phyloP scores from a whole-genome alignment of 176 grass and related monocot genomes.

The bread wheat (Triticum aestivum) region DNA sequence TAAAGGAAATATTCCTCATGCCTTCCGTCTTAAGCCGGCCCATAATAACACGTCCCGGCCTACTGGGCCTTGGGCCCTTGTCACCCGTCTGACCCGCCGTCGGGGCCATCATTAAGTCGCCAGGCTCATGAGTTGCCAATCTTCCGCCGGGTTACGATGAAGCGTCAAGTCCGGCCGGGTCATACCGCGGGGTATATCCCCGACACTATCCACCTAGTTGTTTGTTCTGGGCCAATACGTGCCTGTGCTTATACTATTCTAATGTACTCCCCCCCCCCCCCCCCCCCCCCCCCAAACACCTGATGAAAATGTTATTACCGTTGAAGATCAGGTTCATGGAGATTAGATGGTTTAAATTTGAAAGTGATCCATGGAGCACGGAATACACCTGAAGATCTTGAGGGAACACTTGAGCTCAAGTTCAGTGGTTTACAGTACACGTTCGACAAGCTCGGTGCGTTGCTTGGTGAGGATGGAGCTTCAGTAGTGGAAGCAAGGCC shows the following conservation, averaged over 20 bases:
- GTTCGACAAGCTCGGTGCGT: conserved; percentile 46
- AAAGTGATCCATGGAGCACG: conserved; percentile 59
- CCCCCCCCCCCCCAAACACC: too few relatives aligned
- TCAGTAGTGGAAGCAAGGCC: conserved; percentile 68
- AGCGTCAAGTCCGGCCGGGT: too few relatives aligned
- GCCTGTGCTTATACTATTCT: neutral
- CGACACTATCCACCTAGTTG: neutral
- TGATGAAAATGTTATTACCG: neutral
- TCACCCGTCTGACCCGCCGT: too few relatives aligned
- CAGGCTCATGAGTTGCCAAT: too few relatives aligned
- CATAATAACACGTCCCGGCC: too few relatives aligned
- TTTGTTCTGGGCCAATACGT: neutral
- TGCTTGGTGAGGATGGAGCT: conserved; percentile 62
- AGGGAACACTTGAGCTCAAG: conserved; percentile 23
- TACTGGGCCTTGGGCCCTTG: too few relatives aligned
- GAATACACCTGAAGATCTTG: conserved; percentile 20
- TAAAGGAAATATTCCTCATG: too few relatives aligned
- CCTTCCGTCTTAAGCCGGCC: too few relatives aligned
- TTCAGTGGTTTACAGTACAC: conserved; percentile 61
- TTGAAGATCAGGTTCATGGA: conserved; percentile 91
- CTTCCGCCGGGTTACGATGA: too few relatives aligned
- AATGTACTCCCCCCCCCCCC: too few relatives aligned
- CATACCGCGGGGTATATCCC: too few relatives aligned
- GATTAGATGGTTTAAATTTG: conserved; percentile 65
- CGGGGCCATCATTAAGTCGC: too few relatives aligned